phyloP scores from a whole-genome alignment of 176 grass and related monocot genomes.

The Raddia guianensis region DNA sequence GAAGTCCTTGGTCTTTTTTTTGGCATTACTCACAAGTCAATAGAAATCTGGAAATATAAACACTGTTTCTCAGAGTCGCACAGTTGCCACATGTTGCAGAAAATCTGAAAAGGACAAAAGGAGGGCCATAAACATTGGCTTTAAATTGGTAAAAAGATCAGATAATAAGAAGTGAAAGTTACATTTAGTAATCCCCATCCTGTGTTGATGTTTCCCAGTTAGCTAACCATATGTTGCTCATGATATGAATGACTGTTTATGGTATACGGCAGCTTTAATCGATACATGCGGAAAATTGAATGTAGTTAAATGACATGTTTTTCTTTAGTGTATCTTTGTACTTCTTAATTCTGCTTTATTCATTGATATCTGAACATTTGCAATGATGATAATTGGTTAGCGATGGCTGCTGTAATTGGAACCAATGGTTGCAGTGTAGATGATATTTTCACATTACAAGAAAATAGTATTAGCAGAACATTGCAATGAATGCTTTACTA shows the following conservation, averaged over 20 bases:
- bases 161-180: background rate
- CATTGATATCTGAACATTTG: conserved; percentile 21
- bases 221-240: background rate
- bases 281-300: background rate
- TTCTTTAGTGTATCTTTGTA: background rate
- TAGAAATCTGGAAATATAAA: background rate
- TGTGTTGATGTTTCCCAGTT: conserved; percentile 12
- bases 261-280: background rate
- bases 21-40: background rate
- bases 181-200: background rate
- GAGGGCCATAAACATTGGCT: background rate
- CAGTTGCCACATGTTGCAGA: background rate
- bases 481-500: background rate
- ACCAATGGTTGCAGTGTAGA: background rate
- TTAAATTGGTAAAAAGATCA: background rate
- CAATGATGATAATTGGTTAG: background rate
- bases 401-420: background rate
- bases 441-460: background rate
- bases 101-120: background rate
- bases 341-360: background rate
- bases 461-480: conserved; percentile 15
- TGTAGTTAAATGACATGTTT: background rate
- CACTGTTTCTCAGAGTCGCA: background rate
- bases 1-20: background rate
- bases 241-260: background rate